Conservation (phyloP, 1,284 basidiomycete species). For the Amylostereum areolatum region DNA sequence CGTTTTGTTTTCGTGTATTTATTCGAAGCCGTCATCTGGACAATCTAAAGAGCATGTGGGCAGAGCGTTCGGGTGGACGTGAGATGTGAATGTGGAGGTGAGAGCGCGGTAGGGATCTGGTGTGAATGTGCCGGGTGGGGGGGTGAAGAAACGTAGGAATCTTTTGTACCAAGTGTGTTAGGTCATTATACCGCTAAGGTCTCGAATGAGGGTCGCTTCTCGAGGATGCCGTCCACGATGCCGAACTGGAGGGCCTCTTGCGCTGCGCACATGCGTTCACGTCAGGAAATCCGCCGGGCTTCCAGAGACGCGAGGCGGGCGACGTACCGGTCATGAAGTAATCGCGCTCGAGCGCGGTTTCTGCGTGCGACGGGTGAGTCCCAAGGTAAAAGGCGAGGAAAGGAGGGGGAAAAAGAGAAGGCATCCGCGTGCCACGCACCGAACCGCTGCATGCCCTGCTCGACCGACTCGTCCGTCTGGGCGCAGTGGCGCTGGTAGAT, state of each 20-base stretch:
- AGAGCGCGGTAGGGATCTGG: too few relatives aligned
- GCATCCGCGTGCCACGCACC: constrained; percentile 46
- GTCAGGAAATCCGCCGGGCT: neutral
- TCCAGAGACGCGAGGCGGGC: neutral
- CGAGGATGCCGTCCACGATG: constrained; percentile 85
- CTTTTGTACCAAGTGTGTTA: too few relatives aligned
- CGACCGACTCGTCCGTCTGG: constrained; percentile 56
- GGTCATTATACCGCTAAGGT: constrained; percentile 2
- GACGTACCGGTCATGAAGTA: constrained; percentile 85
- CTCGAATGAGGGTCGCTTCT: constrained; percentile 49
- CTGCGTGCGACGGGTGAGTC: constrained; percentile 39
- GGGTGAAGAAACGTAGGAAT: too few relatives aligned
- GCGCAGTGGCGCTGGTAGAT: constrained; percentile 83
- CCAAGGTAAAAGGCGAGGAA: constrained; percentile 4
- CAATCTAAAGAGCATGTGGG: too few relatives aligned
- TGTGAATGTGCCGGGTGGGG: too few relatives aligned
- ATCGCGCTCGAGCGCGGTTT: constrained; percentile 84
- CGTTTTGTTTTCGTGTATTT: too few relatives aligned
- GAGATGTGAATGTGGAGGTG: too few relatives aligned
- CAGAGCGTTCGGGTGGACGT: too few relatives aligned
- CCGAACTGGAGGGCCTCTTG: constrained; percentile 85
- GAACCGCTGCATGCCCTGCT: constrained; percentile 67
- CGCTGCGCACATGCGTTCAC: constrained; percentile 36
- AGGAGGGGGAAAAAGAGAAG: constrained; percentile 1
- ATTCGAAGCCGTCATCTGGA: too few relatives aligned